Conservation (phyloP, 164 flowering plant genomes). For the Aristolochia californica region DNA sequence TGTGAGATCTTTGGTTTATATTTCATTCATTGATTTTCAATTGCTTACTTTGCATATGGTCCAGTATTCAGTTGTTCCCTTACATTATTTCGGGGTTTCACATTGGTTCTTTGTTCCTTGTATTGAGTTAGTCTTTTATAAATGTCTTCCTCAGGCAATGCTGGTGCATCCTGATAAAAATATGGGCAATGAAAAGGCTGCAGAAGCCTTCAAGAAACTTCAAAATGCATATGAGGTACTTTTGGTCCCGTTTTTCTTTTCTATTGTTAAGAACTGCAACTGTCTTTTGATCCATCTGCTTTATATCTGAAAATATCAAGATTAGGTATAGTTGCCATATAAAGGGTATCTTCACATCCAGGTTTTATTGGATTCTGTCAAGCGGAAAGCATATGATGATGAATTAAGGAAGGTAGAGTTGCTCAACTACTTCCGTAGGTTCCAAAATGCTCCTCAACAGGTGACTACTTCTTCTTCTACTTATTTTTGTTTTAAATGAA, state of each 20-base stretch:
- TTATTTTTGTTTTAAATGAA: too few species aligned
- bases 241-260: slow-evolving; percentile 1
- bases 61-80: too few species aligned
- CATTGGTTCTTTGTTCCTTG: too few species aligned
- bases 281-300: neutral
- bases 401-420: slow-evolving; percentile 86
- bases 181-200: slow-evolving; percentile 97
- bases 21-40: too few species aligned
- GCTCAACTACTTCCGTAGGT: slow-evolving; percentile 57
- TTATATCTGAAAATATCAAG: neutral
- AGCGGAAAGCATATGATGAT: slow-evolving; percentile 86
- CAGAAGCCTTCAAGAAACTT: slow-evolving; percentile 96
- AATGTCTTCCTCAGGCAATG: slow-evolving; percentile 56
- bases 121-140: neutral
- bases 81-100: too few species aligned
- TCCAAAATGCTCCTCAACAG: slow-evolving; percentile 56
- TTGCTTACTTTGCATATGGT: too few species aligned
- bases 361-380: slow-evolving; percentile 80
- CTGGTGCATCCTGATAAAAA: slow-evolving; percentile 99
- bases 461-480: slow-evolving; percentile 18
- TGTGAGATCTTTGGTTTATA: too few species aligned
- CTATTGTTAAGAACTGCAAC: slow-evolving; percentile 1
- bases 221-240: slow-evolving; percentile 97
- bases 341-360: slow-evolving; percentile 11
- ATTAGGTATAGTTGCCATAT: neutral